phyloP scores from a whole-genome alignment of 1,139 yeast genomes.

The Saccharomycopsis phalli region DNA sequence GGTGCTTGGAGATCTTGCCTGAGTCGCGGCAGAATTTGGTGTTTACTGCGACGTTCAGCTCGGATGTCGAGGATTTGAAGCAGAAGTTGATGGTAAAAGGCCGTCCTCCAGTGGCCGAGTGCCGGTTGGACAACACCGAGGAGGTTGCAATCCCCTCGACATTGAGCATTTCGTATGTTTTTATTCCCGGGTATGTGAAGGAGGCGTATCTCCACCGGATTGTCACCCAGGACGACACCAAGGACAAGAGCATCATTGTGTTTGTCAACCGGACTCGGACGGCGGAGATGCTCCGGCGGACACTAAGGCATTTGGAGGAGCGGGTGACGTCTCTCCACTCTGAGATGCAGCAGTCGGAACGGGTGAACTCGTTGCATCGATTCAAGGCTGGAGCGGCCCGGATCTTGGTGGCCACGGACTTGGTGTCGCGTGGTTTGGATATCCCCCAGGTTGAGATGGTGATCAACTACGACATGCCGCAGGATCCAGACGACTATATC shows the following conservation, averaged over 20 bases:
- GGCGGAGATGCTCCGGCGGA: slow-evolving; percentile 78
- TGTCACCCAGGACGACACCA: slow-evolving; percentile 52
- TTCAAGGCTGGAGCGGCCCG: slow-evolving; percentile 93
- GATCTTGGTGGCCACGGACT: slow-evolving; percentile 88
- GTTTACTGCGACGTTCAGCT: slow-evolving; percentile 95
- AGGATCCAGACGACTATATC: slow-evolving; percentile 92
- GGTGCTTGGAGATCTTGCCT: slow-evolving; percentile 69
- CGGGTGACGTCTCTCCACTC: slow-evolving; percentile 89
- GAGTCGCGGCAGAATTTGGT: slow-evolving; percentile 73
- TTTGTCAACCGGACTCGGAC: slow-evolving; percentile 87
- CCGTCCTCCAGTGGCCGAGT: slow-evolving; percentile 62
- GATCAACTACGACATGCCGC: slow-evolving; percentile 85
- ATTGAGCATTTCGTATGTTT: slow-evolving; percentile 44
- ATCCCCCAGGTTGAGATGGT: slow-evolving; percentile 88
- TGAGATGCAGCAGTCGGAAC: slow-evolving; percentile 86
- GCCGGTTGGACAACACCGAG: slow-evolving; percentile 70
- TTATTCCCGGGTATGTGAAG: slow-evolving; percentile 75
- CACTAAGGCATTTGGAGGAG: slow-evolving; percentile 62
- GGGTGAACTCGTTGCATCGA: slow-evolving; percentile 84
- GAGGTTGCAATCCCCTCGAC: slow-evolving; percentile 72
- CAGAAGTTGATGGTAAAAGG: slow-evolving; percentile 56
- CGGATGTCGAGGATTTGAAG: slow-evolving; percentile 74
- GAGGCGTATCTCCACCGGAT: slow-evolving; percentile 77
- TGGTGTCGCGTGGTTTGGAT: slow-evolving; percentile 95
- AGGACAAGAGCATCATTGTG: slow-evolving; percentile 64